phyloP scores from a whole-genome alignment of 345 rosid species.

The Citrus trifoliata region DNA sequence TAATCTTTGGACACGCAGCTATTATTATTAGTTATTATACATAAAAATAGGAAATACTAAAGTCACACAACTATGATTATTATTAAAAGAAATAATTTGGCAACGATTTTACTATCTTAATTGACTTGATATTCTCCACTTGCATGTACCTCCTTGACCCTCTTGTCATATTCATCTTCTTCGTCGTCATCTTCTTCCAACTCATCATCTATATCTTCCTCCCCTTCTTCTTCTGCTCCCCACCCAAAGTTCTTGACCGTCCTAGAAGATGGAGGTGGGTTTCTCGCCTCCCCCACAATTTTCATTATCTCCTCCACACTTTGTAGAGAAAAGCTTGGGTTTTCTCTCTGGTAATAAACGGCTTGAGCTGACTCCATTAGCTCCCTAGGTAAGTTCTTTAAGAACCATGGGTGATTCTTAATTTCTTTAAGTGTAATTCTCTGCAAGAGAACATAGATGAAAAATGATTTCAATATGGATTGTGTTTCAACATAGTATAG shows the following conservation, averaged over 20 bases:
- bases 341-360: slow-evolving; percentile 66
- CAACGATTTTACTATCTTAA: slow-evolving; percentile 20
- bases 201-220: slow-evolving; percentile 53
- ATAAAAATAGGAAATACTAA: not conserved
- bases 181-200: slow-evolving; percentile 56
- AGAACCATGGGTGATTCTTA: slow-evolving; percentile 87
- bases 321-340: slow-evolving; percentile 71
- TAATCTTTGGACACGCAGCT: not conserved
- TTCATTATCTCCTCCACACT: slow-evolving; percentile 86
- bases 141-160: slow-evolving; percentile 84
- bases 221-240: slow-evolving; percentile 62
- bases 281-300: slow-evolving; percentile 89
- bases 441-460: slow-evolving; percentile 25
- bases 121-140: slow-evolving; percentile 67
- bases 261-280: slow-evolving; percentile 49
- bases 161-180: slow-evolving; percentile 90
- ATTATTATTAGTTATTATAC: slow-evolving; percentile 3
- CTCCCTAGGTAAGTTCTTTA: slow-evolving; percentile 91
- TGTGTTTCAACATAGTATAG: not conserved
- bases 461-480: not conserved
- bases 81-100: not conserved
- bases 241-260: slow-evolving; percentile 63
- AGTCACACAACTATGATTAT: slow-evolving; percentile 2
- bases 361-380: slow-evolving; percentile 78
- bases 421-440: slow-evolving; percentile 80